Percentiles rank a stretch among this genome's conserved stretches.
phyloP scores from a whole-genome alignment of 768 basidiomycete genomes.

The Boletus sp. region DNA sequence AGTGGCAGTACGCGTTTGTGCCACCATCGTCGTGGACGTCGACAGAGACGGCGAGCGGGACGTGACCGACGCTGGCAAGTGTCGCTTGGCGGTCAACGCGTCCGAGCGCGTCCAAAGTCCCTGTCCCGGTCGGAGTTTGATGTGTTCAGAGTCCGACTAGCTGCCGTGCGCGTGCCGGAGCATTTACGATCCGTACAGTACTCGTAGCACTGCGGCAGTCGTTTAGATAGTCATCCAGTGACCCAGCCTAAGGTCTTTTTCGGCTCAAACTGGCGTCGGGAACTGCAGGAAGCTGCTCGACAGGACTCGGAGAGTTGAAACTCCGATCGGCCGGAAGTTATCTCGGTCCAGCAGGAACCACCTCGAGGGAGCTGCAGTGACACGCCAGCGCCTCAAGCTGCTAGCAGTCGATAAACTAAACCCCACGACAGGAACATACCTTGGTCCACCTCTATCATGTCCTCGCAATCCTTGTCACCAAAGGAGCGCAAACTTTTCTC shows the following conservation, averaged over 20 bases:
- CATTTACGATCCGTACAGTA: neutral
- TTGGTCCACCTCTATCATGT: conserved; percentile 13
- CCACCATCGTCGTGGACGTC: conserved; percentile 54
- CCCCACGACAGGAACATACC: neutral
- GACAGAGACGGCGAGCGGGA: neutral
- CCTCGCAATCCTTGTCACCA: conserved; percentile 48
- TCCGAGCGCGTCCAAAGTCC: conserved; percentile 1
- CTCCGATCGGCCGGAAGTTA: neutral
- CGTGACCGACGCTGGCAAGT: conserved; percentile 1
- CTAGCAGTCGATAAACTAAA: neutral
- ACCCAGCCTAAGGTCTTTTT: neutral
- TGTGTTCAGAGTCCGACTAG: neutral
- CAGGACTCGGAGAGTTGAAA: neutral
- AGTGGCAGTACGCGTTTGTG: conserved; percentile 63
- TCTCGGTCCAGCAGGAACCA: neutral
- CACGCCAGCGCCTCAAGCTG: neutral
- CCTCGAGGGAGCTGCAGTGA: neutral
- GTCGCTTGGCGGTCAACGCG: conserved; percentile 13
- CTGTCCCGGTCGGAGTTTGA: conserved; percentile 5
- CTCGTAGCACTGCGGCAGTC: neutral
- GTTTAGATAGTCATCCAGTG: neutral
- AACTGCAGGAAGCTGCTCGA: neutral
- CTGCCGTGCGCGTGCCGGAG: neutral
- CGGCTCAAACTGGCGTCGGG: neutral
- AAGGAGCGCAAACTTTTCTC: conserved; percentile 87